Base-by-base conservation (phyloP, 306 rosid species). In the Fagus sylvatica region DNA sequence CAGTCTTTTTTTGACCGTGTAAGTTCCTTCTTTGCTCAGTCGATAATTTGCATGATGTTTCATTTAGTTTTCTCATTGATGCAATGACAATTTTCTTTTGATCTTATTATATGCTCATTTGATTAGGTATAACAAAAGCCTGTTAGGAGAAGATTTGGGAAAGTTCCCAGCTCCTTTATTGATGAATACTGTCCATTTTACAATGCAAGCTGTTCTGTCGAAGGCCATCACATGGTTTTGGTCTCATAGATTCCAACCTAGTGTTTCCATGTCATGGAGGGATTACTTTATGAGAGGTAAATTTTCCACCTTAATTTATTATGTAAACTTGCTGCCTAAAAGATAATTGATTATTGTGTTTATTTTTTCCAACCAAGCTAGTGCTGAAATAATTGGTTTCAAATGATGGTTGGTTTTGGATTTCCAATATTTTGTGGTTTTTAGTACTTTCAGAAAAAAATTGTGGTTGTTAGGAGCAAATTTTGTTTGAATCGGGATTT, bases 1-100 rank as follows among this genome's bases (percentile, higher is more conserved):
- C 88, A 95, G 99, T 91, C 89, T 95, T 62, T 83, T 91, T 81
- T 87, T 95, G 93, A 95, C 99, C 76, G 81, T 95, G 99, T 95
- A 90, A 95, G 98, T 88, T 86, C 73, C 74, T 69, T 75, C 32
- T 82, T 42, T 40, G 54, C 78, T 48, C 67, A 17, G 57, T 64
- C 74, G 3, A 39, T 78, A 60, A 43, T 78, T 72, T 61, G 15
- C 60, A 65, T 55, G 53, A 46, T 17, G 36, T 42, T 60, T 22
- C 51, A 46, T 71, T 68, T 73, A 55, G 49, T 16, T 76, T 71
- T 72, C 49, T 73, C 66, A 55, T 36, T 69, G 65, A 77, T 71
- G 56, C 16, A 59, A 46, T 48, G 48, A 36, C 37, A 16, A 75
- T 69, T 70, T 32, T n/a, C 41, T 8, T 19, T 59, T 55, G 64